Evolutionary conservation across 306 rosid genomes (phyloP).

Genomic region (Inga leiocalycina): DNA sequence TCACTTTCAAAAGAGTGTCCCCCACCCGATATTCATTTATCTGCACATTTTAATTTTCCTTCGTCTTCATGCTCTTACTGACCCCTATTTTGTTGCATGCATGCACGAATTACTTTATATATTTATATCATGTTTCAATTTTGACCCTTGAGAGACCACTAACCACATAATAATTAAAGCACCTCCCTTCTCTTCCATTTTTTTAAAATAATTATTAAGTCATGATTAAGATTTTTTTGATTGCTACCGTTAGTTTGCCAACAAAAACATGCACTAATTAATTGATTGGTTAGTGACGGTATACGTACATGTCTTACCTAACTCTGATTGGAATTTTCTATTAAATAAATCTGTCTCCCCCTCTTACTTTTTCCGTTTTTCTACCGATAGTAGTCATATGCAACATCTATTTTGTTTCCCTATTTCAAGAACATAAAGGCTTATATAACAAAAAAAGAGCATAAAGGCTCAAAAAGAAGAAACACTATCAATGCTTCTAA

Average conservation of each 20-base stretch:
- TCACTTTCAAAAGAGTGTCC: conserved; percentile 25
- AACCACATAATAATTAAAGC: not conserved
- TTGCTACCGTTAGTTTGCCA: conserved; percentile 23
- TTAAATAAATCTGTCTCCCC: not conserved
- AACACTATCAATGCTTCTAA: not conserved
- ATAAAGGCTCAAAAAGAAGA: not conserved
- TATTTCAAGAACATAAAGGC: not conserved
- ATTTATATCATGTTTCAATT: not conserved
- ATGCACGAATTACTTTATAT: conserved; percentile 26
- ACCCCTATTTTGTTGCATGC: conserved; percentile 37
- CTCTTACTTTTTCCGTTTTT: not conserved
- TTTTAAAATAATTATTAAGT: not conserved
- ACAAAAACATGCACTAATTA: conserved; percentile 10
- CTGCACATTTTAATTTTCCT: not conserved
- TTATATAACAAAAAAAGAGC: too few species aligned
- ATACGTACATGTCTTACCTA: conserved; percentile 2
- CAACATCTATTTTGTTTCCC: not conserved
- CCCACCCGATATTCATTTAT: conserved; percentile 33
- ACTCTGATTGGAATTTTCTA: not conserved
- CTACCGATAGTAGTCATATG: not conserved
- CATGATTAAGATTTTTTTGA: conserved; percentile 8
- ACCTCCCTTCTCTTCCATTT: not conserved
- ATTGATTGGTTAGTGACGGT: not conserved
- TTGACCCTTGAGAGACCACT: conserved; percentile 28
- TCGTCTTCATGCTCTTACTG: conserved; percentile 18